Base-by-base conservation (phyloP, 108 stramenopile genomes). In the Aureococcus anophagefferens region DNA sequence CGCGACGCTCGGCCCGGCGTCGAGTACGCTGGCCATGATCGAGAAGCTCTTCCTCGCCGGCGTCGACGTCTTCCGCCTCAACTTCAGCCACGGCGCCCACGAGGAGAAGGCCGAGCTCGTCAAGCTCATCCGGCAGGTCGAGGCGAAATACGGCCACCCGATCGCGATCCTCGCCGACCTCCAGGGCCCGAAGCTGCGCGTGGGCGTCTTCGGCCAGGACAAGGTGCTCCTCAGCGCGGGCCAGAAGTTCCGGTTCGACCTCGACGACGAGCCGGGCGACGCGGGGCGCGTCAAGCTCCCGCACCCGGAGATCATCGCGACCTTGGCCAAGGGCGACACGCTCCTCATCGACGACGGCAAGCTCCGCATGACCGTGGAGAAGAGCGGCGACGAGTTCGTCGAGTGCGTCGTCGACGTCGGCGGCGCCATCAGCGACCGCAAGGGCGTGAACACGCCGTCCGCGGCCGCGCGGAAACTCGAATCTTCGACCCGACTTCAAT, bases 321-420 rank as follows among this genome's bases (percentile, higher is more conserved):
- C 92, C 35, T 81, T 80, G 64, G 89, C 91, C 75, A 72, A 90
- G 70, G 96, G 93, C 30, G 93, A 97, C 75, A 78, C 74, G 36
- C 86, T 97, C 0, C 78, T 97, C 68, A 85, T 97, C 35, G 94
- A 97, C 68, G 96, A 97, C 77, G 96, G 96, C 30, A 97, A 95
- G 81, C 89, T 97, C 44, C 91, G 92, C 63, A 75, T 97, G 67
- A 85, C 80, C 14, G 96, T 97, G 16, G 77, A 67, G 35, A 86
- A 74, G 21, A 93, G 76, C 68, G 93, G 91, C 9, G 87, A 88
- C 33, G 91, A 83, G 14, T 92, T 77, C 66, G 80, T 96, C 68
- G 84, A 91, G 35, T 94, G 93, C 74, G 62, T 68, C 32, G 96
- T 96, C 59, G 88, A 90, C 45, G 91, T 94, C 14, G 85, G 87